Base-by-base conservation (phyloP, 352 stramenopile genomes). In the Paralagenidium karlingii region DNA sequence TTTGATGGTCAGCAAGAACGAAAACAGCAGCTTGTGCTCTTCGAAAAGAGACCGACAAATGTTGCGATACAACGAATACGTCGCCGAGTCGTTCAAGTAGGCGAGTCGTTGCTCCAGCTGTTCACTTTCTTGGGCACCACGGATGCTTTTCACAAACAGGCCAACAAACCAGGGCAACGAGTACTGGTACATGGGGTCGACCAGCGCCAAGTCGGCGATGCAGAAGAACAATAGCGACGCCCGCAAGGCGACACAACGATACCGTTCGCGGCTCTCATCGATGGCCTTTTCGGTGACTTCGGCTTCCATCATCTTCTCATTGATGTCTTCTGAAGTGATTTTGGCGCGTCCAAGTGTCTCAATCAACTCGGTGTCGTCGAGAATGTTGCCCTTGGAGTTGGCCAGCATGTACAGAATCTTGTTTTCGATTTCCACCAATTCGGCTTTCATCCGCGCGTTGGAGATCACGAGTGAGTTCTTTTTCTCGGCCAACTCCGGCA, bases 131-230 rank as follows among this genome's bases (percentile, higher is more conserved):
- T 80, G 78, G 1, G 85, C 84, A 5, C 51, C 59, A 20, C 71
- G 75, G 20, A 96, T 95, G 22, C 78, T 87, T 41, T 87, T 86
- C 31, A 92, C 66, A 43, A 97, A 97, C 3, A 96, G 53, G 1
- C 68, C 68, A 11, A 90, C 76, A 49, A 97, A 97, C 86, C 84
- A 97, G 38, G 91, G 80, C 20, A 97, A 53, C 16, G 76, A 95
- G 47, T 96, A 97, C 62, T 97, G 85, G 55, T 95, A 96, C 82
- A 96, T 95, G 0, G 86, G 85, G 40, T 96, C 86, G 3, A 96
- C 83, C 4, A 90, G 58, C 13, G 75, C 73, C 27, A 96, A 54
- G 45, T 96, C 85, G 8, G 82, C 63, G 32, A 96, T 95, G 42
- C 81, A 95, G 50, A 96, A 96, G 57, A 94, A 96, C 3, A 96